Evolutionary conservation across 2,329 filamentous ascomycete species (phyloP), one percentile per base, ranked within the genome.

Genomic region (Phyllosticta citriasiana): DNA sequence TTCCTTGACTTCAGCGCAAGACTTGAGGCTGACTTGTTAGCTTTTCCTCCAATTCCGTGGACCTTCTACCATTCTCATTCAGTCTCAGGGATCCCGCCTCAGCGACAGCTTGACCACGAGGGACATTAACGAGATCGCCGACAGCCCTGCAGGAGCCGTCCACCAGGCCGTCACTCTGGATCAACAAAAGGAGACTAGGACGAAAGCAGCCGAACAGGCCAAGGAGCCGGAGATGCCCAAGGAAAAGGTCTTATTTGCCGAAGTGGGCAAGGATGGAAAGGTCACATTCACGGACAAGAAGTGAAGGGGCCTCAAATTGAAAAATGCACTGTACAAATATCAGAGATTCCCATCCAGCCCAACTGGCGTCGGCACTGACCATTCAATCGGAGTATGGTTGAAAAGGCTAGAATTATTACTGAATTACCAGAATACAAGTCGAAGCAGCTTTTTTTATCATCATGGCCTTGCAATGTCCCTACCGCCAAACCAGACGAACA

Each of bases 1-100:
- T 67, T 12, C 12, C n/a, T 47, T 53, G 24, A 24, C n/a, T 35
- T 22, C 26, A 22, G 51, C 61, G 33, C 30, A 47, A 27, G 51
- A 35, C n/a, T 26, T n/a, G 35, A 19, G 12, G 53, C 66, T 70
- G 63, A 71, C 57, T 51, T 10, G 64, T 84, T 63, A 85, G 75
- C 79, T 97, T 26, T 97, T 97, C 75, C 78, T 99, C 33, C 88
- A 89, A 70, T 97, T 99, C 72, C 83, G 87, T 61, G 94, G 94
- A 0, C 94, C 94, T 1, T 84, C 84, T 5, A 97, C 89, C 2
- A 83, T 99, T 56, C 80, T 97, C 53, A 79, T 99, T 68, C 95
- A 96, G 65, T 95, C 91, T 58, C 85, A 93, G n/a, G 91, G 87
- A 14, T 84, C 89, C 24, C 82, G 88, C 16, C 77, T 96, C 53